A percentile compares a stretch with the other conserved stretches of the same genome.
phyloP scores from a whole-genome alignment of 2,329 filamentous ascomycete genomes.

The Phyllosticta citribraziliensis region DNA sequence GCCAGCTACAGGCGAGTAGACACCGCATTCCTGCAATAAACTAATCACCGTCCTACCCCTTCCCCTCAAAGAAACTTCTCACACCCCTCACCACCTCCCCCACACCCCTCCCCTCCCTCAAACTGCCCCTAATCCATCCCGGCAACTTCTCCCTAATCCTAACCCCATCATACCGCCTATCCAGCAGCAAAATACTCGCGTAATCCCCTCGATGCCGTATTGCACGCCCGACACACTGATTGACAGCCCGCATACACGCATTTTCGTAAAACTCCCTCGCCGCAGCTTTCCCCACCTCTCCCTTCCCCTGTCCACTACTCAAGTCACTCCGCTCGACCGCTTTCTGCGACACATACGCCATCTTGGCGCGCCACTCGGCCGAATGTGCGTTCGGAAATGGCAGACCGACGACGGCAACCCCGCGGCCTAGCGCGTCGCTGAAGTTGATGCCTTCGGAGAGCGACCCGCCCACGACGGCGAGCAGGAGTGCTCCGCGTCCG shows the following conservation, averaged over 20 bases:
- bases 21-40: too few relatives aligned
- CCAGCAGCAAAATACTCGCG: conserved; percentile 78
- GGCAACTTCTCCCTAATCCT: conserved; percentile 73
- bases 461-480: conserved; percentile 88
- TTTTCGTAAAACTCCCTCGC: conserved; percentile 85
- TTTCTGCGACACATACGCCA: conserved; percentile 70
- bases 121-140: conserved; percentile 71
- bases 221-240: conserved; percentile 88
- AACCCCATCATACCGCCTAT: conserved; percentile 65
- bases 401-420: conserved; percentile 82
- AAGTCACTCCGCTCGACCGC: not conserved
- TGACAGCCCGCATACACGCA: conserved; percentile 90
- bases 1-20: too few relatives aligned
- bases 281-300: conserved; percentile 34
- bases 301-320: conserved; percentile 16
- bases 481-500: conserved; percentile 62
- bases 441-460: conserved; percentile 99
- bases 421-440: conserved; percentile 78
- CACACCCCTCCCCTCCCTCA: conserved; percentile 35
- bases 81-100: conserved; percentile 34
- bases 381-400: conserved; percentile 87
- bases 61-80: conserved; percentile 28
- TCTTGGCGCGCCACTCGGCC: conserved; percentile 86
- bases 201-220: conserved; percentile 85
- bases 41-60: conserved; percentile 7